These are phyloP conservation scores for Vigna unguiculata DNA, from an alignment of 306 rosid genomes.

Conservation along the genomic window DNA sequence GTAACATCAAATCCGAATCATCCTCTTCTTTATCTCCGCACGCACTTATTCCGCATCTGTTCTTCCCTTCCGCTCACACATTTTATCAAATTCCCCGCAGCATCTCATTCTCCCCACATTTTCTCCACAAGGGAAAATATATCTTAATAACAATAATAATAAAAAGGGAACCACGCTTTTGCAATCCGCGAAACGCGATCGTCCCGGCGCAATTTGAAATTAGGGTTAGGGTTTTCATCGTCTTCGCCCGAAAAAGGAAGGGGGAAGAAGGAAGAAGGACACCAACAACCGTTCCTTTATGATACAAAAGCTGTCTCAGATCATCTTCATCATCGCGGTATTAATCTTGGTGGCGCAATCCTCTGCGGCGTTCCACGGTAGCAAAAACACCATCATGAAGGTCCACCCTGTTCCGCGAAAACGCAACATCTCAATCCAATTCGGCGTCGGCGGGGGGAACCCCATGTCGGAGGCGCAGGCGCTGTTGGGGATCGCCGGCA, in stretches of 20 bases:
- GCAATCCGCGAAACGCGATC: slow-evolving; percentile 23
- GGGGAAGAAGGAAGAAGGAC: background rate
- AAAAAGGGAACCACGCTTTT: background rate
- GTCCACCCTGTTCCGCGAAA: slow-evolving; percentile 89
- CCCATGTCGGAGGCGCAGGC: slow-evolving; percentile 61
- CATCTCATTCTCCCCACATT: background rate
- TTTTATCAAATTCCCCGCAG: slow-evolving; percentile 23
- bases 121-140: background rate
- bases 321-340: slow-evolving; percentile 15
- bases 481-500: slow-evolving; percentile 58
- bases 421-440: slow-evolving; percentile 86
- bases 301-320: slow-evolving; percentile 38
- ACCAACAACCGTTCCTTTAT: slow-evolving; percentile 54
- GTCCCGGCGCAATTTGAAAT: background rate
- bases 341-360: slow-evolving; percentile 39
- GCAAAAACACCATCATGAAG: slow-evolving; percentile 63
- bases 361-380: slow-evolving; percentile 25
- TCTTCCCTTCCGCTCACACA: slow-evolving; percentile 8
- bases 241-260: slow-evolving; percentile 20
- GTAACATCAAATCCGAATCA: slow-evolving; percentile 22
- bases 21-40: slow-evolving; percentile 32
- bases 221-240: slow-evolving; percentile 50
- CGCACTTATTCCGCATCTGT: slow-evolving; percentile 13
- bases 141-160: background rate
- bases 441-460: slow-evolving; percentile 51